These are phyloP conservation scores for Evernia prunastri DNA, from an alignment of 495 filamentous ascomycete genomes.

Conservation along the genomic window DNA sequence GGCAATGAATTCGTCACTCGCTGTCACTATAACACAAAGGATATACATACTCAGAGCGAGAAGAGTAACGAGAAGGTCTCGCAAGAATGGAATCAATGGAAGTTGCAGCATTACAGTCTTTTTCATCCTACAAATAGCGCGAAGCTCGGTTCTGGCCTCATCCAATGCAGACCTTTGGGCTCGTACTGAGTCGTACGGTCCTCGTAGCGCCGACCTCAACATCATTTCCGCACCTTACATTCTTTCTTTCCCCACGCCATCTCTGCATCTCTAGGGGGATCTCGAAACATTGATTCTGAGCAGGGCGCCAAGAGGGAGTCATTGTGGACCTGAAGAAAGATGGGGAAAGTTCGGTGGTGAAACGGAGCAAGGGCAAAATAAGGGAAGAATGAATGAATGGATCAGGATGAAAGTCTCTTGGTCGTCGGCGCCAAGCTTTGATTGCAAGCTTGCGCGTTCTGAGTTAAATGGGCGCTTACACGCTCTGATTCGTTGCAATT, in stretches of 20 bases:
- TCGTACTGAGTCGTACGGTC: not conserved
- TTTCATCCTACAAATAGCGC: constrained; percentile 7
- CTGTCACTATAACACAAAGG: constrained; percentile 1
- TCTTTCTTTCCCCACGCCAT: not conserved
- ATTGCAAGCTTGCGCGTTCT: not conserved
- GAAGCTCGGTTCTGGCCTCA: not conserved
- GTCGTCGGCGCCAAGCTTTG: constrained; percentile 8
- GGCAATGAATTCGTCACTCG: not conserved
- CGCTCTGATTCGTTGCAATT: not conserved
- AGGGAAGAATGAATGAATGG: not conserved
- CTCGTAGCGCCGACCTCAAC: constrained; percentile 8
- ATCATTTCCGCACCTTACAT: not conserved
- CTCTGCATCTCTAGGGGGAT: not conserved
- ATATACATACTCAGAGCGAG: not conserved
- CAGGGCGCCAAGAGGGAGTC: constrained; percentile 9
- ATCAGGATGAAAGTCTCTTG: not conserved
- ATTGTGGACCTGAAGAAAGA: not conserved
- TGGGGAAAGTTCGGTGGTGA: not conserved
- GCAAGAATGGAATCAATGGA: constrained; percentile 3
- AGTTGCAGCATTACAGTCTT: not conserved
- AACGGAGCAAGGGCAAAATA: not conserved
- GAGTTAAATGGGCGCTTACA: not conserved
- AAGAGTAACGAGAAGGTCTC: not conserved
- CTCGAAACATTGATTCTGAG: not conserved
- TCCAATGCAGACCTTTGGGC: not conserved